These are phyloP conservation scores for Pseudonitzschia multistriata DNA, from an alignment of 108 stramenopile genomes.

Conservation along the genomic window DNA sequence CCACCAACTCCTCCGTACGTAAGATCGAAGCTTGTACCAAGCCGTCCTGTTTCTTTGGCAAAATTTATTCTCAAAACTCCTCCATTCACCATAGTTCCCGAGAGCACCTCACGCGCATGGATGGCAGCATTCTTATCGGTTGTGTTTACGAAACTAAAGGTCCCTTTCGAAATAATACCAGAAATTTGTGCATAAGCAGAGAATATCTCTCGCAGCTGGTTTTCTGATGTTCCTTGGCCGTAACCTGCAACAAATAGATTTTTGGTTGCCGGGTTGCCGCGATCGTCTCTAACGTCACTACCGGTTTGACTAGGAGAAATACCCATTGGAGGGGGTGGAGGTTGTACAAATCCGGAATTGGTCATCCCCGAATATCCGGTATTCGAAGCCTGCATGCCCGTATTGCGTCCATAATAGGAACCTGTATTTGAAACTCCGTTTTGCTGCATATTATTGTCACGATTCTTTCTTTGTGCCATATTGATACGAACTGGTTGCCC, in stretches of 20 bases:
- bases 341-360: conserved; percentile 2
- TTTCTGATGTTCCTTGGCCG: conserved; percentile 77
- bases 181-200: conserved; percentile 59
- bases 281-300: conserved; percentile 63
- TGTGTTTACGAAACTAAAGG: conserved; percentile 85
- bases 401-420: conserved; percentile 13
- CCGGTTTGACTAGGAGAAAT: background rate
- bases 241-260: conserved; percentile 88
- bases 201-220: conserved; percentile 64
- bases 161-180: conserved; percentile 69
- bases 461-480: conserved; percentile 65
- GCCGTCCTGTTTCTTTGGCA: conserved; percentile 84
- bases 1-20: conserved; percentile 47
- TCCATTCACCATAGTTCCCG: conserved; percentile 69
- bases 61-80: conserved; percentile 82
- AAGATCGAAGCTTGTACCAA: conserved; percentile 81
- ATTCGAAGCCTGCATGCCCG: background rate
- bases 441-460: conserved; percentile 20
- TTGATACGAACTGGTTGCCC: conserved; percentile 82
- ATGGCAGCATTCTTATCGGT: conserved; percentile 58
- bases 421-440: background rate
- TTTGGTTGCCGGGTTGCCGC: conserved; percentile 86
- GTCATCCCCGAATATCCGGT: conserved; percentile 6
- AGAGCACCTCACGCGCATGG: conserved; percentile 55
- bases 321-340: conserved; percentile 14